Evolutionary conservation across 495 filamentous ascomycete genomes (phyloP), one percentile per base, ranked within the genome.

Genomic region (Parathielavia hyrcaniae): DNA sequence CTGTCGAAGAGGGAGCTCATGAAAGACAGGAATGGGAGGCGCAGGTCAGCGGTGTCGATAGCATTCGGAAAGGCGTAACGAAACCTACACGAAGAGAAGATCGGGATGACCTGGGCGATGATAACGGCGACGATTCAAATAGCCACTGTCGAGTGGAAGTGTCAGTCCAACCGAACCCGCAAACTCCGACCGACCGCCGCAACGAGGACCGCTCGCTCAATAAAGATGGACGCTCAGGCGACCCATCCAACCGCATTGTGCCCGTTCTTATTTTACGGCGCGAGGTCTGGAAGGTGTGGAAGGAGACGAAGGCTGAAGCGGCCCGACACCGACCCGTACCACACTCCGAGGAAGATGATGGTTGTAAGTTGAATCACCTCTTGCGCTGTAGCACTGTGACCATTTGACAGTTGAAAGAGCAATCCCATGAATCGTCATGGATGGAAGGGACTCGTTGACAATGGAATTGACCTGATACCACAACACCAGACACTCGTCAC

Each of bases 1-100:
- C 86, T 90, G 70, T 95, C 90, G 64, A 95, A 95, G 14, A 95
- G 80, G 17, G 88, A 88, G 61, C 88, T 91, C 88, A 95, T 91
- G 52, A 95, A 80, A 9, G 85, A 86, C 11, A 92, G 76, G 38
- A 95, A 73, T 77, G 20, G 5, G 7, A 7, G 40, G 26, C 44
- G 22, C 6, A 43, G 16, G 23, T 41, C 41, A 53, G 50, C 23
- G 8, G 1, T 23, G 23, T n/a, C 4, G 8, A 47, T 5, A 13
- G 17, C 13, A 6, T 1, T 10, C 1, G 46, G 32, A 32, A 49
- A 34, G 16, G 46, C 16, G 26, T 11, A 7, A 16, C n/a, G 0
- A 7, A 20, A 62, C 74, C 64, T 51, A 77, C 75, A 76, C 51
- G 88, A 87, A 26, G 85, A 85, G 75, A 95, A 95, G 81, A 95